Evolutionary conservation across 768 basidiomycete species (phyloP), one percentile per base, ranked within the genome.

Genomic region (Pleurotus pulmonarius): DNA sequence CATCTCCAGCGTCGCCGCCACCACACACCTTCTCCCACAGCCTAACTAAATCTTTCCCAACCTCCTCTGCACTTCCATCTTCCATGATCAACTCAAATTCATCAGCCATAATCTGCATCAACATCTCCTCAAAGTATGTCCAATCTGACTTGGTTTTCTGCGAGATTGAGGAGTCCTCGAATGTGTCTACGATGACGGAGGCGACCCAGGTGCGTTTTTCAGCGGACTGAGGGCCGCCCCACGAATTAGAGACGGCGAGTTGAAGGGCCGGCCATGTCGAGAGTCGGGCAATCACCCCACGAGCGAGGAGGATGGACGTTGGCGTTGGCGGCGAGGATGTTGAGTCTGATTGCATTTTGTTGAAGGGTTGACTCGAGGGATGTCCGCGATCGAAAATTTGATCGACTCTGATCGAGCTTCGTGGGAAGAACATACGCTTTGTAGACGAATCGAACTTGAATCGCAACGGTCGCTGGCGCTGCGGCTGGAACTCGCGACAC

Each of bases 181-280:
- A 92, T 5, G 86, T 80, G 68, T 94, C 87, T 61, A 92, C 87
- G 65, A 94, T 78, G 40, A 82, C 81, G 4, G 87, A 85, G 9
- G 90, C 90, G 15, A 97, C 78, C 91, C 92, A 95, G 18, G 83
- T 88, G 46, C 87, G 84, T 73, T 96, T 97, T 55, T 80, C 74
- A 1, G 65, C 55, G n/a, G 74, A 75, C 24, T 83, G 82, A 16
- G 88, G 82, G 3, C 94, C 94, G 24, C 94, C 95, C 94, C 94
- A 96, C 60, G 75, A 72, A 63, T 94, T 83, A 60, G 88, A 83
- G 38, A 98, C 85, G 34, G 94, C 95, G 64, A 96, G 75, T 41
- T 88, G 86, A 24, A 98, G 81, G 2, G 87, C 91, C 45, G 90
- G 82, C 95, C 95, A 98, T 55, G 87, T 73, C 11, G 80, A 78